Percentiles rank a stretch among this genome's conserved stretches.
These are phyloP conservation scores for Plasmodium falciparum DNA, from an alignment of 169 alveolate genomes.

Conservation along the genomic window DNA sequence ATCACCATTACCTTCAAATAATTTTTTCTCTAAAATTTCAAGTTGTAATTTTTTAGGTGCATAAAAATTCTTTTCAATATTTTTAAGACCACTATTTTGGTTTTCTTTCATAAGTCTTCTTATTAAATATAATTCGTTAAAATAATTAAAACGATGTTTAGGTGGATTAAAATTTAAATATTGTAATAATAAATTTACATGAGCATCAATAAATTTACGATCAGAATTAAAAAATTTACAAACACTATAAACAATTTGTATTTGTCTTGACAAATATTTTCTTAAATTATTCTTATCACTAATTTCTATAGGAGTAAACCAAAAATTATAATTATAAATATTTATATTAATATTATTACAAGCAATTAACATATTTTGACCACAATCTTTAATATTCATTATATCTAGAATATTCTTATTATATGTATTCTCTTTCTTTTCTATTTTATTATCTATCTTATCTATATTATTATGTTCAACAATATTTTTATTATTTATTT, in stretches of 20 bases:
- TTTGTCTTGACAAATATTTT: constrained; percentile 74
- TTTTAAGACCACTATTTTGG: constrained; percentile 11
- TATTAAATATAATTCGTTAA: constrained; percentile 63
- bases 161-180: constrained; percentile 74
- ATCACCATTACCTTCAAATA: constrained; percentile 75
- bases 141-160: constrained; percentile 55
- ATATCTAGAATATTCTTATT: neutral
- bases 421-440: constrained; percentile 21
- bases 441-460: neutral
- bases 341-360: constrained; percentile 45
- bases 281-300: constrained; percentile 69
- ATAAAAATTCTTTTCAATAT: constrained; percentile 21
- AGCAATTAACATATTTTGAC: neutral
- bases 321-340: constrained; percentile 63
- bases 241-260: constrained; percentile 71
- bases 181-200: constrained; percentile 69
- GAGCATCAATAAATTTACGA: constrained; percentile 74
- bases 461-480: neutral
- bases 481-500: neutral
- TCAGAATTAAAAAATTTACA: constrained; percentile 77
- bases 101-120: constrained; percentile 68
- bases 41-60: constrained; percentile 41
- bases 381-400: neutral
- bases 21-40: constrained; percentile 65
- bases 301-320: constrained; percentile 78